Conservation (phyloP, 495 filamentous ascomycete species). For the Aspergillus nanangensis region DNA sequence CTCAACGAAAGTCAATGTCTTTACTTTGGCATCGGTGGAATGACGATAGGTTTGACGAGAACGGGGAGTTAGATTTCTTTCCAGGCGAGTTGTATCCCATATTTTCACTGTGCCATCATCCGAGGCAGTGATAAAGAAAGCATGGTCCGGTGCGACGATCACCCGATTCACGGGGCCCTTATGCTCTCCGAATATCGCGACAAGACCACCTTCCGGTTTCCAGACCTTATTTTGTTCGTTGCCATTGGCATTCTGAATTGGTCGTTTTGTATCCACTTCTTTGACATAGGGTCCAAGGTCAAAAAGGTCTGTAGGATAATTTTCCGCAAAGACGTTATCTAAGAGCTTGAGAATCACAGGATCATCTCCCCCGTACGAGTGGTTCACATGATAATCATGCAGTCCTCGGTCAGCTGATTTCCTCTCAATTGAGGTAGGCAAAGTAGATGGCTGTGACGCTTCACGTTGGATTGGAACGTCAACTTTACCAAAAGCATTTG, state of each 20-base stretch:
- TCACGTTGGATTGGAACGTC: slow-evolving; percentile 58
- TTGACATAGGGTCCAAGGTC: slow-evolving; percentile 76
- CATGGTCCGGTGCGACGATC: slow-evolving; percentile 80
- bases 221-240: slow-evolving; percentile 55
- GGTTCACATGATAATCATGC: slow-evolving; percentile 43
- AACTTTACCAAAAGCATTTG: slow-evolving; percentile 81
- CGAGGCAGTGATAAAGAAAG: slow-evolving; percentile 90
- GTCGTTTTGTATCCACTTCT: slow-evolving; percentile 57
- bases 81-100: slow-evolving; percentile 87
- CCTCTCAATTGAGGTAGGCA: slow-evolving; percentile 28
- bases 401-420: slow-evolving; percentile 16
- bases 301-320: slow-evolving; percentile 72
- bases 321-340: slow-evolving; percentile 84
- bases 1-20: slow-evolving; percentile 82
- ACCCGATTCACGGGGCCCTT: slow-evolving; percentile 77
- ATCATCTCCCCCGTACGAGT: slow-evolving; percentile 85
- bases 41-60: slow-evolving; percentile 86
- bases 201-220: slow-evolving; percentile 78
- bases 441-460: slow-evolving; percentile 21
- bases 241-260: slow-evolving; percentile 56
- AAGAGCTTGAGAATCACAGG: slow-evolving; percentile 81
- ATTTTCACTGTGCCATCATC: slow-evolving; percentile 91
- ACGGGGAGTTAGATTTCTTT: slow-evolving; percentile 81
- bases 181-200: slow-evolving; percentile 88
- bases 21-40: slow-evolving; percentile 62